Percentiles rank a stretch among this genome's conserved stretches.
These are phyloP conservation scores for Arthrocladium fulminans DNA, from an alignment of 2,329 filamentous ascomycete genomes.

Conservation along the genomic window DNA sequence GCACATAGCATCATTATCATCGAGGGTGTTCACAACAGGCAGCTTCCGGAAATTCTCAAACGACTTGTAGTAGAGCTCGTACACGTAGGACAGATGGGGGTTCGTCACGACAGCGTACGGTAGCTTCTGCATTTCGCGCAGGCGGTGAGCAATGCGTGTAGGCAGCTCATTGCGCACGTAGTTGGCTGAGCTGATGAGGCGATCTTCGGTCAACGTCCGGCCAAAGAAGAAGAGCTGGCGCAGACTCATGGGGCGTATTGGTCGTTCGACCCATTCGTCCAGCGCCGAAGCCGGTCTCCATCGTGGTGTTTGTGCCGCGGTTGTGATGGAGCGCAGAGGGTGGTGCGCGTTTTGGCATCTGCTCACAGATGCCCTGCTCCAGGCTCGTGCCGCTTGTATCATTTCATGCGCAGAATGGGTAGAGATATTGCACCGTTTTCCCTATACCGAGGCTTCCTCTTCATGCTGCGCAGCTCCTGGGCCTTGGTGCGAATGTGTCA, in stretches of 20 bases:
- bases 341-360: not conserved
- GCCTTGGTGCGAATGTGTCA: not conserved
- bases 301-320: conserved; percentile 34
- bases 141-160: conserved; percentile 81
- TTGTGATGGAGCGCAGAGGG: conserved; percentile 7
- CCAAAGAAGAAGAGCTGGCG: conserved; percentile 97
- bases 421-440: not conserved
- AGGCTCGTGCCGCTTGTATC: not conserved
- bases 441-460: not conserved
- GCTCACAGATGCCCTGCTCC: not conserved
- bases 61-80: conserved; percentile 93
- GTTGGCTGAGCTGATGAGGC: conserved; percentile 88
- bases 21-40: conserved; percentile 70
- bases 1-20: conserved; percentile 86
- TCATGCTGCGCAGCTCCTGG: conserved; percentile 6
- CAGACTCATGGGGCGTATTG: conserved; percentile 89
- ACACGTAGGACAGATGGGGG: conserved; percentile 83
- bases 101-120: conserved; percentile 97
- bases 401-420: conserved; percentile 6
- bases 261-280: conserved; percentile 78
- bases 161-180: conserved; percentile 94
- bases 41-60: conserved; percentile 84
- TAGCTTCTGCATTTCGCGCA: conserved; percentile 93
- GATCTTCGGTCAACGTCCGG: conserved; percentile 77
- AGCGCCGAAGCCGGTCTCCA: conserved; percentile 52